These are phyloP conservation scores for Ascochyta fabae DNA, from an alignment of 2,329 filamentous ascomycete genomes.

Conservation along the genomic window DNA sequence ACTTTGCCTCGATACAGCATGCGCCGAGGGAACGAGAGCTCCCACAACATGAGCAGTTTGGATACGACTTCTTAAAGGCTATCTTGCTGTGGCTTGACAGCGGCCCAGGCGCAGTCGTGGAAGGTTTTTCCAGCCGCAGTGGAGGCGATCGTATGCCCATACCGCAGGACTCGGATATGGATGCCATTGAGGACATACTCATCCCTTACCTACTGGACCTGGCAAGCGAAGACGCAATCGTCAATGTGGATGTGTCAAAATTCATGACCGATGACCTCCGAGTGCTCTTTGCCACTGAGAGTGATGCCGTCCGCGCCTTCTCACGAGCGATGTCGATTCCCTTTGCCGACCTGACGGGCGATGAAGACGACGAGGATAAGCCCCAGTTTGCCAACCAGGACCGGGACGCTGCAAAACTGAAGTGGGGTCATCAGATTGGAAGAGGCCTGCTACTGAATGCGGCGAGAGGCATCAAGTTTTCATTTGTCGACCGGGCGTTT, in stretches of 20 bases:
- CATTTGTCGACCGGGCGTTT: conserved; percentile 66
- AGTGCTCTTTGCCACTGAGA: conserved; percentile 60
- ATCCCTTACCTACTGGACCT: conserved; percentile 65
- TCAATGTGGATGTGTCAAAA: conserved; percentile 63
- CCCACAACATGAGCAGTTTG: conserved; percentile 58
- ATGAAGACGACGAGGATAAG: conserved; percentile 39
- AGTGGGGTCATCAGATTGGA: conserved; percentile 67
- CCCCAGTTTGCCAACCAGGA: conserved; percentile 48
- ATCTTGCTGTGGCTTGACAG: conserved; percentile 68
- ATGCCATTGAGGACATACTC: conserved; percentile 63
- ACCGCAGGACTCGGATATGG: conserved; percentile 55
- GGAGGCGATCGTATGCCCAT: conserved; percentile 60
- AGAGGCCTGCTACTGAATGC: conserved; percentile 65
- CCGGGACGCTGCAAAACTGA: conserved; percentile 53
- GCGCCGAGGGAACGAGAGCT: conserved; percentile 48
- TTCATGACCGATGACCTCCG: conserved; percentile 64
- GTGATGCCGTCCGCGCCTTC: conserved; percentile 64
- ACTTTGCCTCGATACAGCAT: conserved; percentile 58
- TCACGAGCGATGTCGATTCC: conserved; percentile 60
- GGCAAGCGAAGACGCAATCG: conserved; percentile 58
- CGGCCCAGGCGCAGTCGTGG: conserved; percentile 61
- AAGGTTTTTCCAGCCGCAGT: conserved; percentile 61
- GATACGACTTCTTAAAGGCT: conserved; percentile 70
- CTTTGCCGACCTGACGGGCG: conserved; percentile 57
- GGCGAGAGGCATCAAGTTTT: conserved; percentile 62